Evolutionary conservation across 371 early-diverging fungal genomes (phyloP), one percentile per base, ranked within the genome.

Genomic region (Mortierella sp.): DNA sequence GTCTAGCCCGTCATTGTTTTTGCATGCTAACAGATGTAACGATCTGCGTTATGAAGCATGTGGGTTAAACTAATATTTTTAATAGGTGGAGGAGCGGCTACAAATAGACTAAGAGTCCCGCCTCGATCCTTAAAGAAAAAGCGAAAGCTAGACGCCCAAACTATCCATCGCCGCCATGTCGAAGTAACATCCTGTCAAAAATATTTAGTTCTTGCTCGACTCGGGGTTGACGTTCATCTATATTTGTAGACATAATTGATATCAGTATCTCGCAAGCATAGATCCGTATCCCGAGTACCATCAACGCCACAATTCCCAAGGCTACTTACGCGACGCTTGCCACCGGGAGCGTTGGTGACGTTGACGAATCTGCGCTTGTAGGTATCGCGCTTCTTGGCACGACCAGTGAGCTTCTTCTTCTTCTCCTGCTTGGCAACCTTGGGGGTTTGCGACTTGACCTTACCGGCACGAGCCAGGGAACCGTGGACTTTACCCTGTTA

Each of bases 381-480:
- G 72, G 90, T 87, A 70, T 93, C 89, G 85, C 99, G 91, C 94
- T 98, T 98, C 91, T 95, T 95, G 78, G 99, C 98, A 83, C 99
- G 98, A 83, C 99, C 96, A 79, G 90, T 89, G 81, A 81, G 81
- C 86, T 91, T 86, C 93, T 95, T 99, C 87, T 94, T 89, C 93
- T 99, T 97, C 82, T 99, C 99, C 85, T 93, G 91, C 90, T 96
- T 95, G 82, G 97, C 97, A 70, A 99, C 99, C 91, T 98, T 98
- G 82, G 99, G 99, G 82, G 97, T 97, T 84, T 99, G 98, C 79
- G 94, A 95, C 95, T 99, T 97, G 83, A 99, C 99, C 90, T 99
- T 99, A 92, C 99, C 99, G 88, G 99, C 99, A 95, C 97, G 97
- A 87, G 98, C 97, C 83, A 99, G 92, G 80, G 98, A 97, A 89